Percentiles rank a stretch among this genome's conserved stretches.
Evolutionary conservation across 1,139 yeast species (phyloP).

Genomic region (Kluyveromyces sp.): DNA sequence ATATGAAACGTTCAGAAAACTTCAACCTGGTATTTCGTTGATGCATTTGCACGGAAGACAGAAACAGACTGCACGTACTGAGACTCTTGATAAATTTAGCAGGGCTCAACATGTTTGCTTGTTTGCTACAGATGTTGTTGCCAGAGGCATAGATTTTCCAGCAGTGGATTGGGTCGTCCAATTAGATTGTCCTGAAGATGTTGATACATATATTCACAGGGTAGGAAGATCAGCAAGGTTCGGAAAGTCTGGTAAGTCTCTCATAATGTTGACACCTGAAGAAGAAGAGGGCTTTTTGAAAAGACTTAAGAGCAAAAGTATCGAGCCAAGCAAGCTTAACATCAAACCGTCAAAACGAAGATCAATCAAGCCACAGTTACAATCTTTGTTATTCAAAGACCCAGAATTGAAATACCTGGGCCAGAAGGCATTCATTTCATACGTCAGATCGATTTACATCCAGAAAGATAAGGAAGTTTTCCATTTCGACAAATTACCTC

Average conservation of each 20-base stretch:
- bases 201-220: conserved; percentile 90
- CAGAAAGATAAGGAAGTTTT: conserved; percentile 87
- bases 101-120: conserved; percentile 82
- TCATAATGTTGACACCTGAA: conserved; percentile 73
- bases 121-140: conserved; percentile 94
- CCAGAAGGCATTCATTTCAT: conserved; percentile 91
- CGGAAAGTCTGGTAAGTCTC: conserved; percentile 81
- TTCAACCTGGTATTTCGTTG: conserved; percentile 94
- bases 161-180: conserved; percentile 97
- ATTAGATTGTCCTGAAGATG: conserved; percentile 93
- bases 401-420: conserved; percentile 89
- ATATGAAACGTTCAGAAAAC: conserved; percentile 80
- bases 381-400: conserved; percentile 83
- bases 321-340: conserved; percentile 65
- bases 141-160: conserved; percentile 96
- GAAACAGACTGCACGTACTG: conserved; percentile 88
- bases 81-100: conserved; percentile 78
- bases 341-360: conserved; percentile 73
- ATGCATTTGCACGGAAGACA: conserved; percentile 93
- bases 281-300: conserved; percentile 76
- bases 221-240: conserved; percentile 96
- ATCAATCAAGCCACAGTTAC: conserved; percentile 76
- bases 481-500: conserved; percentile 65
- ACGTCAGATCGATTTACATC: conserved; percentile 73
- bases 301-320: conserved; percentile 53